phyloP scores from a whole-genome alignment of 345 rosid species.

The Pugionium dolabratum region DNA sequence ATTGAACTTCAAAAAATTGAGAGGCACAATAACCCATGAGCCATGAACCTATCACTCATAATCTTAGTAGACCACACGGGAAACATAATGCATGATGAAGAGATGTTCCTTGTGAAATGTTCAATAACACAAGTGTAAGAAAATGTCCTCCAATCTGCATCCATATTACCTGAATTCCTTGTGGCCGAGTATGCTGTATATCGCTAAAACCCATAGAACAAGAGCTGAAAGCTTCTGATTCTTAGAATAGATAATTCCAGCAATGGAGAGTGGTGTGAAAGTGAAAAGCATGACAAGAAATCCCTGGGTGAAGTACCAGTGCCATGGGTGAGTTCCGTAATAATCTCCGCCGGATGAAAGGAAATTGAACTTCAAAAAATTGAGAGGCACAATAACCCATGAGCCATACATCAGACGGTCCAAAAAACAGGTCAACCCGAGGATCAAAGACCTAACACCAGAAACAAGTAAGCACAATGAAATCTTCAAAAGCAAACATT shows the following conservation, averaged over 20 bases:
- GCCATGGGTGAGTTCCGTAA: conserved; percentile 98
- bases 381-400: conserved; percentile 86
- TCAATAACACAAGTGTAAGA: not conserved
- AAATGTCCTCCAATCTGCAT: not conserved
- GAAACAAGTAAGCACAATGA: conserved; percentile 4
- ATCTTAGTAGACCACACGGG: conserved; percentile 42
- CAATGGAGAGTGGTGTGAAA: conserved; percentile 65
- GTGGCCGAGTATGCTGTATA: conserved; percentile 83
- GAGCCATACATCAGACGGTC: conserved; percentile 80
- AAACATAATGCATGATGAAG: conserved; percentile 32
- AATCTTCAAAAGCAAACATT: conserved; percentile 11
- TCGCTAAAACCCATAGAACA: conserved; percentile 70
- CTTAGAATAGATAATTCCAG: conserved; percentile 63
- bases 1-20: conserved; percentile 89
- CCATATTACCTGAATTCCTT: conserved; percentile 80
- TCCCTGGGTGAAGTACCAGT: conserved; percentile 97
- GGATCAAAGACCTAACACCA: conserved; percentile 64
- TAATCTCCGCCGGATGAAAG: conserved; percentile 93
- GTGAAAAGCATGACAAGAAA: conserved; percentile 85
- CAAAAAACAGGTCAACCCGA: conserved; percentile 61
- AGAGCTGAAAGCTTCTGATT: conserved; percentile 73
- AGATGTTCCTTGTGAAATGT: not conserved
- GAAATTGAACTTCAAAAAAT: conserved; percentile 91
- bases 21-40: too few species aligned
- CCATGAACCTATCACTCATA: conserved; percentile 71